These are phyloP conservation scores for Carpinus fangiana DNA, from an alignment of 306 rosid genomes.

Conservation along the genomic window DNA sequence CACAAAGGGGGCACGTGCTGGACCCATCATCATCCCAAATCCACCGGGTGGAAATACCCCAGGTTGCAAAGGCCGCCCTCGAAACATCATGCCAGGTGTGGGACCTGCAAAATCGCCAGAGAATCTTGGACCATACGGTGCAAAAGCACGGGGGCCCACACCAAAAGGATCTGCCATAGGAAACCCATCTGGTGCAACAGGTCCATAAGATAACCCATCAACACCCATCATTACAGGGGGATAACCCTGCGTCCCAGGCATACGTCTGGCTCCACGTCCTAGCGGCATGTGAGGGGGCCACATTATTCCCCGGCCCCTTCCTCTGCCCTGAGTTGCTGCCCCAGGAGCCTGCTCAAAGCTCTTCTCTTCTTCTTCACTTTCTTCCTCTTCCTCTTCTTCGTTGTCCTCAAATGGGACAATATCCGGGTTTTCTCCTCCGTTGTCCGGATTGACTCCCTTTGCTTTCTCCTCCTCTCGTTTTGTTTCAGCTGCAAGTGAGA, in stretches of 20 bases:
- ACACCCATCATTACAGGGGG: conserved; percentile 90
- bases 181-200: conserved; percentile 84
- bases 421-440: conserved; percentile 89
- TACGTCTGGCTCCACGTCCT: conserved; percentile 87
- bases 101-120: conserved; percentile 81
- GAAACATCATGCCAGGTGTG: conserved; percentile 88
- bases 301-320: conserved; percentile 93
- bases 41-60: conserved; percentile 93
- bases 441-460: conserved; percentile 92
- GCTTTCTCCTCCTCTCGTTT: conserved; percentile 99
- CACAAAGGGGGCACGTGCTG: conserved; percentile 86
- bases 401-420: conserved; percentile 99
- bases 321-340: conserved; percentile 76
- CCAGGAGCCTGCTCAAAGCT: conserved; percentile 62
- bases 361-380: conserved; percentile 98
- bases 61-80: conserved; percentile 85
- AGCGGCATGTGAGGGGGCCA: conserved; percentile 98
- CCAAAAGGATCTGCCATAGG: conserved; percentile 89
- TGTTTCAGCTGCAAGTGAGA: conserved; percentile 84
- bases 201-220: conserved; percentile 89
- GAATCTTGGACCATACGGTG: conserved; percentile 89
- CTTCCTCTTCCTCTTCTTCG: conserved; percentile 99
- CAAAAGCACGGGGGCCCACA: conserved; percentile 84
- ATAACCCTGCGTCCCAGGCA: conserved; percentile 89
- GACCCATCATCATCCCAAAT: conserved; percentile 98